Base-by-base conservation (phyloP, 352 stramenopile species). In the Globisporangium middletonii region DNA sequence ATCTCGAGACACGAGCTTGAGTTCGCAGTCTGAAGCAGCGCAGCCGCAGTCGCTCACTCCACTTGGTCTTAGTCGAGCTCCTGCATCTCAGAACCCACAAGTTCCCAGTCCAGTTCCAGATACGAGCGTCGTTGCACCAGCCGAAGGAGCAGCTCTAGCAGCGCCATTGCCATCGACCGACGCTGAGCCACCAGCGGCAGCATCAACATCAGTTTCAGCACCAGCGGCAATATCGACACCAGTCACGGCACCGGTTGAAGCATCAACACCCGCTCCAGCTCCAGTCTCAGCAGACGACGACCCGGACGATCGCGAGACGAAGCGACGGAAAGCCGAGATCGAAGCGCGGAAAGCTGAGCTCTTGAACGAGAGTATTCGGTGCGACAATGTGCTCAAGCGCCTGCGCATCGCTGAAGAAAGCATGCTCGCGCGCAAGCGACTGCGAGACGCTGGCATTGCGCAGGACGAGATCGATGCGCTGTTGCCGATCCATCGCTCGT, bases 341-440 rank as follows among this genome's bases (percentile, higher is more conserved):
- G 50, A 63, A 30, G 42, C 52, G 30, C 50, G 41, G 33, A 63
- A 53, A 45, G 41, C 50, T 4, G 42, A 57, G 28, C 42, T 57
- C 7, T 35, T 50, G 27, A 64, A 58, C 38, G 45, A 59, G 23
- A 64, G 52, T 42, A 60, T 64, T n/a, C 58, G 44, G 7, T 59
- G 58, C 45, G 58, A 64, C 52, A 53, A 55, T 7, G 54, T 55
- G 42, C 41, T 62, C 28, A 62, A 58, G 59, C 48, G 49, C 7
- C 62, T 61, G n/a, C 23, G 27, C 5, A 60, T 60, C 47, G 54
- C 35, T 3, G 47, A 54, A 33, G 48, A 63, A 49, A 63, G 37
- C 27, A 50, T 69, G 26, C 52, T 82, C 12, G 68, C 71, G 49
- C 63, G 71, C 42, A 77, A 77, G 54, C 71, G 67, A 47, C 50